phyloP scores from a whole-genome alignment of 768 basidiomycete species.

The Psilocybe sp. region DNA sequence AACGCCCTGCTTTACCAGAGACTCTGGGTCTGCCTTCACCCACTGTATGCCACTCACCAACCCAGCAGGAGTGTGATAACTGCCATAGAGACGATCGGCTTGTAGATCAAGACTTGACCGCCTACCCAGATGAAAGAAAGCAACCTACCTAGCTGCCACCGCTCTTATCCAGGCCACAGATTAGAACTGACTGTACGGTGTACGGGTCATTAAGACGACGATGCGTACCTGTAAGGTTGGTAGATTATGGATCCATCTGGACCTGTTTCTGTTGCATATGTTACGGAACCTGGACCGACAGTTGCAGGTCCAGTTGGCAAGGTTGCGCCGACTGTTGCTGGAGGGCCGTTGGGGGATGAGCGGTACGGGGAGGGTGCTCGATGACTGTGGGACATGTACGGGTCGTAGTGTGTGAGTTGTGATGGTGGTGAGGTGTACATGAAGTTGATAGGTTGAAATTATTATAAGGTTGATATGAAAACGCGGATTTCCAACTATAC shows the following conservation, averaged over 20 bases:
- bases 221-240: conserved; percentile 67
- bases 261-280: conserved; percentile 64
- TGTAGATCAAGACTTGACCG: conserved; percentile 7
- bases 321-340: conserved; percentile 22
- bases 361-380: conserved; percentile 17
- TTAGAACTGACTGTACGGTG: background rate
- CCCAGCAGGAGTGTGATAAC: conserved; percentile 72
- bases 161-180: conserved; percentile 40
- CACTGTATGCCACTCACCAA: conserved; percentile 64
- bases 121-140: conserved; percentile 6
- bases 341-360: conserved; percentile 12
- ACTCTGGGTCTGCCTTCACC: conserved; percentile 70
- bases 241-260: conserved; percentile 64
- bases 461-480: no score
- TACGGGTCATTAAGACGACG: background rate
- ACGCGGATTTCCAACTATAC: no score
- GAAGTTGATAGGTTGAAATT: no score
- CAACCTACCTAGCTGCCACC: conserved; percentile 65
- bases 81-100: conserved; percentile 30
- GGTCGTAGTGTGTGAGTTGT: no score
- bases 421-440: no score
- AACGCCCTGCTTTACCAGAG: conserved; percentile 57
- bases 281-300: conserved; percentile 66
- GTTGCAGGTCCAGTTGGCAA: conserved; percentile 32
- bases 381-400: no score